Conservation (phyloP, 108 stramenopile species). For the Cylindrotheca closterium region DNA sequence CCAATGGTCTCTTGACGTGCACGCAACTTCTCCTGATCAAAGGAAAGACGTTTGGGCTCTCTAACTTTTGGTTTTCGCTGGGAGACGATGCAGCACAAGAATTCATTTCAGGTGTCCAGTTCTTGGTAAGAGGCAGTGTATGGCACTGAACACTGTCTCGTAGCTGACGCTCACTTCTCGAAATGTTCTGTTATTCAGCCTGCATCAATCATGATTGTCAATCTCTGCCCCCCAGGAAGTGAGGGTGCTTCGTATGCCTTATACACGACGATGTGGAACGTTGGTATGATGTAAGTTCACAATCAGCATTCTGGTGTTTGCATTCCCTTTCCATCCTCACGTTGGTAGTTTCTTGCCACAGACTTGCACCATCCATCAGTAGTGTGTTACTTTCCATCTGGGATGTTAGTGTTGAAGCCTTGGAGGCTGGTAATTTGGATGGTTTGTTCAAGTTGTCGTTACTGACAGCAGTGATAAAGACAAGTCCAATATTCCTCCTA, state of each 20-base stretch:
- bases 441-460: slow-evolving; percentile 64
- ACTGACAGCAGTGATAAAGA: slow-evolving; percentile 66
- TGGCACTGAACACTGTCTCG: not conserved
- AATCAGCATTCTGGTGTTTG: too few species aligned
- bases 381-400: slow-evolving; percentile 62
- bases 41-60: slow-evolving; percentile 67
- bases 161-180: not conserved
- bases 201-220: slow-evolving; percentile 81
- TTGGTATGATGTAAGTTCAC: slow-evolving; percentile 17
- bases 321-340: too few species aligned
- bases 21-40: slow-evolving; percentile 71
- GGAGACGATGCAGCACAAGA: slow-evolving; percentile 82
- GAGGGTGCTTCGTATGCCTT: slow-evolving; percentile 76
- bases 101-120: slow-evolving; percentile 73
- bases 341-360: too few species aligned
- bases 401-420: slow-evolving; percentile 70
- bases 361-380: slow-evolving; percentile 44
- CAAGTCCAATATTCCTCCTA: slow-evolving; percentile 58
- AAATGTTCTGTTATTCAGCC: too few species aligned
- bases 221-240: slow-evolving; percentile 59
- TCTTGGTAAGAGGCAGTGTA: slow-evolving; percentile 22
- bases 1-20: slow-evolving; percentile 63
- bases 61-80: slow-evolving; percentile 70
- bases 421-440: slow-evolving; percentile 47
- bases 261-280: slow-evolving; percentile 61